Percentiles rank a stretch among this genome's conserved stretches.
Conservation (phyloP, 495 filamentous ascomycete species). For the Wilcoxina mikolae region DNA sequence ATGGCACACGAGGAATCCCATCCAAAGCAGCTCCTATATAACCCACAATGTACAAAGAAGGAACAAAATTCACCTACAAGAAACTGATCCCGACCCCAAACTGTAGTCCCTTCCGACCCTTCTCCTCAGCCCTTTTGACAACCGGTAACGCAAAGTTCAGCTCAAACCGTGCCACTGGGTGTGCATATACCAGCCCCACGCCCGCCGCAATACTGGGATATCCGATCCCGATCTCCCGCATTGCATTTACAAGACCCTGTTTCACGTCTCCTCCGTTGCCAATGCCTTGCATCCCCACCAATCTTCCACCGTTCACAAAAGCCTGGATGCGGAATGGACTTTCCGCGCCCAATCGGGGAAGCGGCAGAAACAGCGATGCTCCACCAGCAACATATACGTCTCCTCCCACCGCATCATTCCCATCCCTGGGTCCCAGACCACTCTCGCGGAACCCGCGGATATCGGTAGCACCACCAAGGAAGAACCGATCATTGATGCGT, state of each 20-base stretch:
- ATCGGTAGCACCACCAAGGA: slow-evolving; percentile 84
- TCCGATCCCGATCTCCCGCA: slow-evolving; percentile 53
- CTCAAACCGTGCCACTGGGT: slow-evolving; percentile 82
- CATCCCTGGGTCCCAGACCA: slow-evolving; percentile 78
- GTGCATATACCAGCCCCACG: slow-evolving; percentile 82
- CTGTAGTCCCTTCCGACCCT: slow-evolving; percentile 76
- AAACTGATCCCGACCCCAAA: slow-evolving; percentile 92
- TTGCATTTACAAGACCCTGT: slow-evolving; percentile 35
- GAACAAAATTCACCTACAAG: slow-evolving; percentile 38
- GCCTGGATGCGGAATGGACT: slow-evolving; percentile 77
- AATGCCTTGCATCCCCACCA: slow-evolving; percentile 55
- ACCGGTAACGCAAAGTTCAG: slow-evolving; percentile 85
- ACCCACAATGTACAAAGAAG: slow-evolving; percentile 10
- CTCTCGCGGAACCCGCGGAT: slow-evolving; percentile 83
- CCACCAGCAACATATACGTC: slow-evolving; percentile 82
- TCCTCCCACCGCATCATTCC: slow-evolving; percentile 69
- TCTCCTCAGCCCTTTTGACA: slow-evolving; percentile 64
- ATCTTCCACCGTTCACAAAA: slow-evolving; percentile 77
- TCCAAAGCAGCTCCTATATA: not conserved
- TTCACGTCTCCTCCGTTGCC: slow-evolving; percentile 34
- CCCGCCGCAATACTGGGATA: slow-evolving; percentile 78
- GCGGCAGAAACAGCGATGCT: slow-evolving; percentile 65
- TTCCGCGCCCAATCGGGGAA: slow-evolving; percentile 62
- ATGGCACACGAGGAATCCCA: not conserved
- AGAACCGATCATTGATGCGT: slow-evolving; percentile 84